phyloP scores from a whole-genome alignment of 805 yeast genomes.

The Metschnikowia aberdeeniae region DNA sequence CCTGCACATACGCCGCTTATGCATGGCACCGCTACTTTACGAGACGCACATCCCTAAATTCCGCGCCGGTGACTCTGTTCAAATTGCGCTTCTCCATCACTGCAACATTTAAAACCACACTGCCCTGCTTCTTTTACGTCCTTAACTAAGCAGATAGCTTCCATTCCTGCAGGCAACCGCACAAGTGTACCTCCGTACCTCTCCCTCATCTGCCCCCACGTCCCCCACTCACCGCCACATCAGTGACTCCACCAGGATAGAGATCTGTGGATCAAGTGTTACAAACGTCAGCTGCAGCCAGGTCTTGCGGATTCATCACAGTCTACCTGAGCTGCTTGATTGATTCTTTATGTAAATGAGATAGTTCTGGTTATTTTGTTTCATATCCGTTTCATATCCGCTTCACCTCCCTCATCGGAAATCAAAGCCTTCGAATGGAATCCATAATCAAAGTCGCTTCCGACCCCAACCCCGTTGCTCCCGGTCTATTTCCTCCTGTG shows the following conservation, averaged over 20 bases:
- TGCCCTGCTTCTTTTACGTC: not conserved
- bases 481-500: constrained; percentile 37
- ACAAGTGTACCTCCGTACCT: too few species aligned
- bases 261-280: too few species aligned
- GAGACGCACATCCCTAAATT: not conserved
- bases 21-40: not conserved
- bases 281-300: too few species aligned
- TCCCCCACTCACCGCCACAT: too few species aligned
- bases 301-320: too few species aligned
- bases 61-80: constrained; percentile 4
- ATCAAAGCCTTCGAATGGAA: too few species aligned
- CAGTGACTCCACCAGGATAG: too few species aligned
- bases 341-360: too few species aligned
- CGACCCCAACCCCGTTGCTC: constrained; percentile 26
- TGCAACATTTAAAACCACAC: not conserved
- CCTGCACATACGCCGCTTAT: not conserved
- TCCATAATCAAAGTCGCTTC: not conserved
- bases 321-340: too few species aligned
- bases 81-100: not conserved
- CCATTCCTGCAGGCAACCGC: too few species aligned
- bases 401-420: not conserved
- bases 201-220: too few species aligned
- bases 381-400: not conserved
- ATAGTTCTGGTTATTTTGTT: not conserved
- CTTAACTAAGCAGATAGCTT: too few species aligned